Conservation (phyloP, 2,329 filamentous ascomycete genomes). For the Neoascochyta sp. region DNA sequence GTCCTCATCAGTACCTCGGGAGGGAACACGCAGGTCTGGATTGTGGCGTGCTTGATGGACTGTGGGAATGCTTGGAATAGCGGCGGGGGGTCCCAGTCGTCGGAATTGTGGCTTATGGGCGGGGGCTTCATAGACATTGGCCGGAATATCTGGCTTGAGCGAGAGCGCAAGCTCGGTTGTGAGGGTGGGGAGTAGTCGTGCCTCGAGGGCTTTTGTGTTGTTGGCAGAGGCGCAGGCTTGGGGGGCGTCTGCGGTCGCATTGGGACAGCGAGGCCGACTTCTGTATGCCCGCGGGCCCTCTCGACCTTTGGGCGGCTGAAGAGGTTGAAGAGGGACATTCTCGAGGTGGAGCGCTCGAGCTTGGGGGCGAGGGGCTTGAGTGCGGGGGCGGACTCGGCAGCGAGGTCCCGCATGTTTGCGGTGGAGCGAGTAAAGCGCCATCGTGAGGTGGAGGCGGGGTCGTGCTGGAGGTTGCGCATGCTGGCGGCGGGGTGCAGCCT, state of each 20-base stretch:
- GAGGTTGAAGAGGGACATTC: slow-evolving; percentile 49
- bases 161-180: slow-evolving; percentile 30
- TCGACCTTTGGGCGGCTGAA: slow-evolving; percentile 51
- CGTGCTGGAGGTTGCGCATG: slow-evolving; percentile 21
- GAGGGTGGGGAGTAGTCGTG: slow-evolving; percentile 27
- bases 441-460: slow-evolving; percentile 27
- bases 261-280: slow-evolving; percentile 40
- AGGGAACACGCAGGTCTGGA: slow-evolving; percentile 64
- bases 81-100: slow-evolving; percentile 55
- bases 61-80: slow-evolving; percentile 86
- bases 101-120: slow-evolving; percentile 30
- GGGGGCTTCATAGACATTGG: slow-evolving; percentile 28
- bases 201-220: slow-evolving; percentile 27
- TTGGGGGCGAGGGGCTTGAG: slow-evolving; percentile 20
- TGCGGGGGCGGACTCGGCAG: slow-evolving; percentile 3
- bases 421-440: slow-evolving; percentile 38
- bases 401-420: slow-evolving; percentile 19
- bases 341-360: slow-evolving; percentile 37
- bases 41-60: slow-evolving; percentile 68
- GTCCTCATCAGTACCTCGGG: slow-evolving; percentile 65
- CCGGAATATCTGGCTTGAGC: slow-evolving; percentile 32
- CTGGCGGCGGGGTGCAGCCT: slow-evolving; percentile 14
- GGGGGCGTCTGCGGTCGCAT: slow-evolving; percentile 32
- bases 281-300: slow-evolving; percentile 45
- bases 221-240: slow-evolving; percentile 14